These are phyloP conservation scores for Leccinum obscurum DNA, from an alignment of 768 basidiomycete species.

Conservation along the genomic window DNA sequence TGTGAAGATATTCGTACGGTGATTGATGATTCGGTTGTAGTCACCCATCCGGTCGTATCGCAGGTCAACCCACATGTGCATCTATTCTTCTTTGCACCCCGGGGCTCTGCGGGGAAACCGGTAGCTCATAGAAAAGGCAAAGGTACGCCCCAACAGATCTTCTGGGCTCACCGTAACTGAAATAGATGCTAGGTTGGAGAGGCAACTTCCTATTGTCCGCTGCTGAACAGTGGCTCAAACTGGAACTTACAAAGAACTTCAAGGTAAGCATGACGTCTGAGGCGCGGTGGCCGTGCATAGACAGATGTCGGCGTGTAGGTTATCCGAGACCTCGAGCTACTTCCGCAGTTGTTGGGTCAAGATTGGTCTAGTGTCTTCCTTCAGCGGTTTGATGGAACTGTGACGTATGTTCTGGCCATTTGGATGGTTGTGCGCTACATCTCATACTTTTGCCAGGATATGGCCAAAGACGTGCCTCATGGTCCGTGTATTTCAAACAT, in stretches of 20 bases:
- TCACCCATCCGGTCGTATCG: conserved; percentile 90
- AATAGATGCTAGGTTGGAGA: conserved; percentile 70
- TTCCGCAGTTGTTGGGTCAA: conserved; percentile 89
- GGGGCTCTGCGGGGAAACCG: conserved; percentile 87
- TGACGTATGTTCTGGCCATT: conserved; percentile 62
- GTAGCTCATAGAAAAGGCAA: conserved; percentile 94
- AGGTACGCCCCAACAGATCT: conserved; percentile 43
- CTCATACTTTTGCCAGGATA: conserved; percentile 50
- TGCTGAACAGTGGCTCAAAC: conserved; percentile 91
- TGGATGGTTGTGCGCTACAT: conserved; percentile 16
- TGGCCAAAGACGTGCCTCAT: conserved; percentile 81
- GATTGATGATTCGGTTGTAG: conserved; percentile 36
- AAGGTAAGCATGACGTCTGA: conserved; percentile 44
- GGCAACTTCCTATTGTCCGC: conserved; percentile 93
- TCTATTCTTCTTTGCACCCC: conserved; percentile 91
- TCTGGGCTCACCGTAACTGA: not conserved
- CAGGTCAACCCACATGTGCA: conserved; percentile 94
- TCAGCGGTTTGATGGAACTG: conserved; percentile 86
- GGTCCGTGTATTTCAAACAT: conserved; percentile 39
- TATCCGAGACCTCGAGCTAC: conserved; percentile 92
- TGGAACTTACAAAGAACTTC: conserved; percentile 96
- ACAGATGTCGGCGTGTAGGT: conserved; percentile 42
- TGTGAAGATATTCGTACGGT: conserved; percentile 1
- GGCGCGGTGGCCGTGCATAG: not conserved
- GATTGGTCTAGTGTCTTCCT: conserved; percentile 98